These are phyloP conservation scores for Tardiomyces blankii DNA, from an alignment of 1,139 yeast species.

Conservation along the genomic window DNA sequence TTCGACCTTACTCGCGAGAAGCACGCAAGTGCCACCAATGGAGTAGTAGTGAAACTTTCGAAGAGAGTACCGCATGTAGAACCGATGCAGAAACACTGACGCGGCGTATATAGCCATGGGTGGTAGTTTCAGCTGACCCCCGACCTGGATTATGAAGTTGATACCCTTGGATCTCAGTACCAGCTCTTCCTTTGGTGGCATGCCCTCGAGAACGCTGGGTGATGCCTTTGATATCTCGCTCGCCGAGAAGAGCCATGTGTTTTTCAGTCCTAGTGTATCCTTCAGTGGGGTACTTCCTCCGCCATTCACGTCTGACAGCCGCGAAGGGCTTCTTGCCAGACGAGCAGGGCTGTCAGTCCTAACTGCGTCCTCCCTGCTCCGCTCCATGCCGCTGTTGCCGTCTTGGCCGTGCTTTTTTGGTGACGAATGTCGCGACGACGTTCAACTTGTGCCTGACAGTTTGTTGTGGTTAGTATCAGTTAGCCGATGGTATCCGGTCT, in stretches of 20 bases:
- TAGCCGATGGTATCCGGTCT: no score
- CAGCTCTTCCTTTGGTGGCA: slow-evolving; percentile 31
- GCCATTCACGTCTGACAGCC: not conserved
- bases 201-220: slow-evolving; percentile 29
- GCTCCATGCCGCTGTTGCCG: not conserved
- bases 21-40: slow-evolving; percentile 38
- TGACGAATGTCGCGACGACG: no score
- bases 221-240: slow-evolving; percentile 10
- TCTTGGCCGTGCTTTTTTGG: no score
- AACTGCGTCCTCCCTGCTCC: not conserved
- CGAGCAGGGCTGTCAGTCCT: not conserved
- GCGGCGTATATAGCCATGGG: slow-evolving; percentile 39
- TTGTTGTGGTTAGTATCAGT: no score
- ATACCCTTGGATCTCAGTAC: slow-evolving; percentile 37
- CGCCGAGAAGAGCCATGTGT: slow-evolving; percentile 9
- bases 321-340: not conserved
- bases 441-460: no score
- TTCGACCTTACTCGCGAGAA: slow-evolving; percentile 42
- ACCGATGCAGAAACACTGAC: slow-evolving; percentile 38
- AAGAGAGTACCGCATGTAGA: slow-evolving; percentile 36
- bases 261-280: slow-evolving; percentile 2
- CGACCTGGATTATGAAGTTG: slow-evolving; percentile 34
- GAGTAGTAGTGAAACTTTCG: slow-evolving; percentile 32
- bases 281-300: not conserved
- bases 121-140: slow-evolving; percentile 34